These are phyloP conservation scores for Lojkania enalia DNA, from an alignment of 2,329 filamentous ascomycete genomes.

Conservation along the genomic window DNA sequence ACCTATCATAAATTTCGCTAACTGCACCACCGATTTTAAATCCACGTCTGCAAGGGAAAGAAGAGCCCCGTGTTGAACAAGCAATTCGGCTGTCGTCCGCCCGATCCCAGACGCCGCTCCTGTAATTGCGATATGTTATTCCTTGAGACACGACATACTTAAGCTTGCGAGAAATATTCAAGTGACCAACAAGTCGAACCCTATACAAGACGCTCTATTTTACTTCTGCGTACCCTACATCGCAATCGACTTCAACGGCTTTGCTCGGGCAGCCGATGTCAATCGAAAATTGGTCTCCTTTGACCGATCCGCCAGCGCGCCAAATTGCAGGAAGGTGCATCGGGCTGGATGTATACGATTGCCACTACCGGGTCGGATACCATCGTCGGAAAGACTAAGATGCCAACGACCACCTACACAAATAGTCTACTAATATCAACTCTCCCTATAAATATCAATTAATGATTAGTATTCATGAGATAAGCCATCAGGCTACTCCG, in stretches of 20 bases:
- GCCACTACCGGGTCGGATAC: too few species aligned
- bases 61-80: conserved; percentile 3
- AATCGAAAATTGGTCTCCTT: too few species aligned
- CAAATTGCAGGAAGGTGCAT: too few species aligned
- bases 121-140: conserved; percentile 10
- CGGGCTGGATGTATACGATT: too few species aligned
- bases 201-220: too few species aligned
- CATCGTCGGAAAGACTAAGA: too few species aligned
- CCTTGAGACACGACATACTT: conserved; percentile 10
- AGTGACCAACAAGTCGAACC: not conserved
- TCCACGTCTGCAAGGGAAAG: conserved; percentile 5
- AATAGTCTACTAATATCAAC: too few species aligned
- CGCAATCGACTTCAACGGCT: conserved; percentile 2
- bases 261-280: conserved; percentile 6
- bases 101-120: conserved; percentile 15
- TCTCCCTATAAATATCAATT: too few species aligned
- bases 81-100: conserved; percentile 6
- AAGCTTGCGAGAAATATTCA: not conserved
- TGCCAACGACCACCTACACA: too few species aligned
- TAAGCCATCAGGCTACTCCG: too few species aligned
- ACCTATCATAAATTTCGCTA: not conserved
- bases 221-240: conserved; percentile 5
- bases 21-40: not conserved
- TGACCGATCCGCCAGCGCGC: too few species aligned
- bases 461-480: too few species aligned